Evolutionary conservation across 2,329 filamentous ascomycete genomes (phyloP).

Genomic region (Calycina marina): DNA sequence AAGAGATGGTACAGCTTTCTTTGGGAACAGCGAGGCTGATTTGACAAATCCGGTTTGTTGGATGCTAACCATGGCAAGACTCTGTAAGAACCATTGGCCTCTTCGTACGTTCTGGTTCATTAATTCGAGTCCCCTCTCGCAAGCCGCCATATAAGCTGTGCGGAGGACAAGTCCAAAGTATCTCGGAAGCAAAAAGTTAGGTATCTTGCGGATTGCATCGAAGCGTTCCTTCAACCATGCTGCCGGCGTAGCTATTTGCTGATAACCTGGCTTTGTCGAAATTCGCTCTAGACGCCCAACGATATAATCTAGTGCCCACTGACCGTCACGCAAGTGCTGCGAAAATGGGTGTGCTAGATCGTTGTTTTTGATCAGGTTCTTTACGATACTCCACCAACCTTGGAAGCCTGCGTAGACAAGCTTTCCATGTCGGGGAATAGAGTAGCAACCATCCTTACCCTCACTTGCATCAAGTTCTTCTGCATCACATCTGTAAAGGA

Average conservation of each 20-base stretch:
- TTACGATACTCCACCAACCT: slow-evolving; percentile 91
- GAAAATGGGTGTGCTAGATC: slow-evolving; percentile 87
- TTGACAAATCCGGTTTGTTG: slow-evolving; percentile 83
- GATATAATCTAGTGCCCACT: slow-evolving; percentile 88
- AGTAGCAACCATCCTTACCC: slow-evolving; percentile 76
- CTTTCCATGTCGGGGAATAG: slow-evolving; percentile 68
- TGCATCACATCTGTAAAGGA: slow-evolving; percentile 81
- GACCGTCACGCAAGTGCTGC: slow-evolving; percentile 78
- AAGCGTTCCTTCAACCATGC: slow-evolving; percentile 75
- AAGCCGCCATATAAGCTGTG: slow-evolving; percentile 74
- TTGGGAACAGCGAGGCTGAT: slow-evolving; percentile 80
- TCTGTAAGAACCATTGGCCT: slow-evolving; percentile 81
- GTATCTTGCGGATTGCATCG: slow-evolving; percentile 69
- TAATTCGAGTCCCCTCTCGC: slow-evolving; percentile 61
- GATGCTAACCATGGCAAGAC: slow-evolving; percentile 77
- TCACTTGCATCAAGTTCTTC: slow-evolving; percentile 72
- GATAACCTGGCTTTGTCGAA: slow-evolving; percentile 46
- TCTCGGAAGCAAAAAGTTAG: slow-evolving; percentile 77
- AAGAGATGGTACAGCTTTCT: slow-evolving; percentile 69
- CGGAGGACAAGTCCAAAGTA: slow-evolving; percentile 87
- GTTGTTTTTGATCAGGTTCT: slow-evolving; percentile 74
- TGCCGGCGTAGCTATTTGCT: slow-evolving; percentile 48
- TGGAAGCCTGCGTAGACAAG: slow-evolving; percentile 94
- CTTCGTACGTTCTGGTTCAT: slow-evolving; percentile 65
- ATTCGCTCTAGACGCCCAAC: slow-evolving; percentile 63